Base-by-base conservation (phyloP, 1,284 basidiomycete genomes). In the Rhodotorula sp. region DNA sequence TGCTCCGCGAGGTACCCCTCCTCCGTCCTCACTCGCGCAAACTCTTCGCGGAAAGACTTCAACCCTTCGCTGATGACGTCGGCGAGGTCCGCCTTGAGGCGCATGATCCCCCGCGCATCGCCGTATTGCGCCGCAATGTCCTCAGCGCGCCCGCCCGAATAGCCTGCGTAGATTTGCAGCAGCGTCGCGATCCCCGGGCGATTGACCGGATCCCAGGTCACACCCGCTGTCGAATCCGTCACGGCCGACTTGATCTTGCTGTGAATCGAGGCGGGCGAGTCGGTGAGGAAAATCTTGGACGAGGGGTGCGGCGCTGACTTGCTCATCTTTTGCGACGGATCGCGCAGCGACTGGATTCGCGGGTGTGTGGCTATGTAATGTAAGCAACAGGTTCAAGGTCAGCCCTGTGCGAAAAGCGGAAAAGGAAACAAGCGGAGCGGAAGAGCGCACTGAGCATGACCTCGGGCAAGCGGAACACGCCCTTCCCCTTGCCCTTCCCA, bases 261-360 rank as follows among this genome's bases (percentile, higher is more conserved):
- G 53, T 80, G 80, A 50, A 97, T 91, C 78, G 87, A 82, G 5
- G 83, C 79, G 2, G 87, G 81, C 0, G 86, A 82, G 80, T 97
- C 95, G 32, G 92, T 96, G 53, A 97, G 85, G 67, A 93, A 84
- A 76, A 97, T 93, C 37, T 94, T 89, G 1, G 93, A 94, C n/a
- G 87, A 83, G 1, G 87, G 77, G 79, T 92, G 88, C 0, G 89
- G 90, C 0, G 91, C 86, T 0, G 95, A 97, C 81, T 97, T 97
- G 54, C 94, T 97, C 95, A 98, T 98, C 82, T 97, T 98, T 19
- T 89, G 86, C 0, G 85, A 84, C 1, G 94, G 92, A 80, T 96
- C 91, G 67, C 88, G 89, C 25, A 98, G 87, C 6, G 92, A 95
- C 15, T 96, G 86, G 27, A 84, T 80, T 19, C 82, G 77, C 37